Conservation (phyloP, 345 rosid genomes). For the Draba incana region DNA sequence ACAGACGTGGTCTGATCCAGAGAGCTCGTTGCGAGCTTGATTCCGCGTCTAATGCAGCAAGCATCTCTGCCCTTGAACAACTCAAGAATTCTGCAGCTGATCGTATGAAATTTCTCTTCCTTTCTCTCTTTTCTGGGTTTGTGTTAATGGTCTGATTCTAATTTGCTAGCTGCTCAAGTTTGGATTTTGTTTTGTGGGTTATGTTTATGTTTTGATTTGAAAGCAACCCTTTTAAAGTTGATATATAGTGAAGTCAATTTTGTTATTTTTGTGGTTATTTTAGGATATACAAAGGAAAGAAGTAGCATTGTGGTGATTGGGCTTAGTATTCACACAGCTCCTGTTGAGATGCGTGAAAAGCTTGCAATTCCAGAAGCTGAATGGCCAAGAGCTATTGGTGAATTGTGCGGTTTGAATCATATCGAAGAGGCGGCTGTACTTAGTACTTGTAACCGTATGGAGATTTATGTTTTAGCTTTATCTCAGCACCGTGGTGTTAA, state of each 20-base stretch:
- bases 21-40: constrained; percentile 51
- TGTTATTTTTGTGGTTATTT: constrained; percentile 20
- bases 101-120: constrained; percentile 39
- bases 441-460: constrained; percentile 84
- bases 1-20: constrained; percentile 40
- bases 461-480: constrained; percentile 71
- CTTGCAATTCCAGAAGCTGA: constrained; percentile 84
- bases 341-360: constrained; percentile 86
- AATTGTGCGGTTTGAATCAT: constrained; percentile 84
- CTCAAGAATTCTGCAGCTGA: constrained; percentile 72
- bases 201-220: neutral
- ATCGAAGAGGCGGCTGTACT: constrained; percentile 87
- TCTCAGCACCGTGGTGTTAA: constrained; percentile 82
- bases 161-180: neutral
- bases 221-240: neutral
- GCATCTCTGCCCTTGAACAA: constrained; percentile 64
- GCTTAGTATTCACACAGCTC: constrained; percentile 72
- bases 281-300: constrained; percentile 77
- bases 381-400: constrained; percentile 83
- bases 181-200: constrained; percentile 19
- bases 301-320: constrained; percentile 78
- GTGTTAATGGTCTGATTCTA: neutral
- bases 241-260: neutral
- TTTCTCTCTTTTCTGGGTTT: constrained; percentile 10
- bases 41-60: constrained; percentile 44